phyloP scores from a whole-genome alignment of 805 yeast genomes.

The Nakazawaea anatomiae region DNA sequence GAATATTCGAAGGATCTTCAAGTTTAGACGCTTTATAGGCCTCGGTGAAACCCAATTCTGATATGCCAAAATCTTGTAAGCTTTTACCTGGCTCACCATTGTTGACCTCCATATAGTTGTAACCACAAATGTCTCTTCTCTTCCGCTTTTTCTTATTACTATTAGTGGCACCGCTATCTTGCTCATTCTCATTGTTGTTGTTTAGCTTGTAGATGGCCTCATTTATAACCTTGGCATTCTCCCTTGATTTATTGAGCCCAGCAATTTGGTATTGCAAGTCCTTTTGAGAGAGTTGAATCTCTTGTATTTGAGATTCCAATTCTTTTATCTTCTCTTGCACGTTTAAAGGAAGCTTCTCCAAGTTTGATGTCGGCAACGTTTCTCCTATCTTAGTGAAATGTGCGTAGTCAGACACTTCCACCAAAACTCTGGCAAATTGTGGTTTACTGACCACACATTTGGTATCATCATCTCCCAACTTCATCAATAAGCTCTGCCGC shows the following conservation, averaged over 20 bases:
- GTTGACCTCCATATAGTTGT: slow-evolving; percentile 21
- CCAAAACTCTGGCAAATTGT: slow-evolving; percentile 15
- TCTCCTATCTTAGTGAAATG: slow-evolving; percentile 26
- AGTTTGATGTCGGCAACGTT: slow-evolving; percentile 32
- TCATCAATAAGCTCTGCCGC: slow-evolving; percentile 20
- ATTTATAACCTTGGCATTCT: slow-evolving; percentile 20
- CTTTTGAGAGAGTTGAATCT: slow-evolving; percentile 13
- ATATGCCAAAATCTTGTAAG: slow-evolving; percentile 11
- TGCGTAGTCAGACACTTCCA: slow-evolving; percentile 12
- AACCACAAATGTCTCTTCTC: slow-evolving; percentile 50
- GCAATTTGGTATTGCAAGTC: slow-evolving; percentile 15
- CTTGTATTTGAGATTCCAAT: slow-evolving; percentile 16
- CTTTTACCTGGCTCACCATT: neutral
- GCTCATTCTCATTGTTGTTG: neutral
- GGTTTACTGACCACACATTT: slow-evolving; percentile 9
- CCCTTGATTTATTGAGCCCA: slow-evolving; percentile 28
- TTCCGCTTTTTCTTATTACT: slow-evolving; percentile 16
- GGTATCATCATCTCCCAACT: slow-evolving; percentile 11
- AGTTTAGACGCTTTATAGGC: slow-evolving; percentile 14
- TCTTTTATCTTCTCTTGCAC: slow-evolving; percentile 13
- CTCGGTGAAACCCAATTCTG: slow-evolving; percentile 18
- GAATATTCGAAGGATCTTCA: neutral
- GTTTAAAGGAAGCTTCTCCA: slow-evolving; percentile 1
- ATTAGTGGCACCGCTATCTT: neutral
- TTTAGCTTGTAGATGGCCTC: slow-evolving; percentile 12